Evolutionary conservation across 1,139 yeast genomes (phyloP), one percentile per base, ranked within the genome.

Genomic region (Meyerozyma guilliermondii): DNA sequence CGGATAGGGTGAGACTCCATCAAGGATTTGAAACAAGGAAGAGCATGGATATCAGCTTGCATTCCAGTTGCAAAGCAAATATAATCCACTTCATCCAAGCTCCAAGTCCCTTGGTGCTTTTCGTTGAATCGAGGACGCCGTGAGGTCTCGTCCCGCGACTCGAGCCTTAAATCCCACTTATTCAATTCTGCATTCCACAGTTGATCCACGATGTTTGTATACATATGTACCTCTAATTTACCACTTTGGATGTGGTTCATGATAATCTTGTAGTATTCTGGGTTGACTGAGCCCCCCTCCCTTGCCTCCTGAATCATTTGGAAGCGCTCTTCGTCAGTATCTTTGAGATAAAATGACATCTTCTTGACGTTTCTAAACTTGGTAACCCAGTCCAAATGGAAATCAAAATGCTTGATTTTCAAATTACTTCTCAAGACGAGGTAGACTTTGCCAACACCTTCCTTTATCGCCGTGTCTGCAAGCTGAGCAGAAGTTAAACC

Each of bases 361-460:
- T 56, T 68, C 47, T 67, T 68, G 24, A 68, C 68, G 42, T 68
- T 69, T 47, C 67, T 67, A 50, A 71, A 74, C 48, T 74, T 74
- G 16, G 78, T 69, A n/a, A 73, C 78, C 78, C 78, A 74, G 46
- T 74, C 78, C 39, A 74, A 56, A 48, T 72, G 77, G 50, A 73
- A 73, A 47, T 74, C 79, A 54, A 74, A 73, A 48, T 74, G 78
- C 50, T 74, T 74, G 39, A 73, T 65, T 47, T 71, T 73, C 38
- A 72, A 46, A 3, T 65, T 60, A 0, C 76, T 73, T 41, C 78
- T 58, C 17, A 69, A 52, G 11, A 74, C 44, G 8, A 71, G 58
- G 37, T 63, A 60, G 0, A 71, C 67, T 20, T 62, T 60, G 5
- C 50, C 48, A 10, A 71, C 56, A 0, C 70, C 71, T 7, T 52